Base-by-base conservation (phyloP, 2,329 filamentous ascomycete species). In the Cladophialophora exuberans region DNA sequence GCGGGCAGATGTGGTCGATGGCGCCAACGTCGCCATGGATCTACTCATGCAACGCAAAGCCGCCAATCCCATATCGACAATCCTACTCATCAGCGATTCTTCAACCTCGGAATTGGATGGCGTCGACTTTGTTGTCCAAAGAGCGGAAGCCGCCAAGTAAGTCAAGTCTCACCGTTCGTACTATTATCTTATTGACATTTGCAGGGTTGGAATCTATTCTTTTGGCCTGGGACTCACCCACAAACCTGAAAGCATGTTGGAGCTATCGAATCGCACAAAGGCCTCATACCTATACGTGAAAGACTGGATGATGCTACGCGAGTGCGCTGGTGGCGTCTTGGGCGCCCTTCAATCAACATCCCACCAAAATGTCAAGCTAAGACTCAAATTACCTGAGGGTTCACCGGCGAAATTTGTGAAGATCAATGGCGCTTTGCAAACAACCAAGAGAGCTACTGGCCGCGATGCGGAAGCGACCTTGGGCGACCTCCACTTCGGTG, bases 251-350 rank as follows among this genome's bases (percentile, higher is more conserved):
- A 97, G 92, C 1, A 96, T 99, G 91, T 96, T 99, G 60, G 93
- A 97, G 73, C 78, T 99, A 10, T 97, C 94, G 0, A 94, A 89
- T 5, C 83, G 91, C 57, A 99, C 94, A 3, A 99, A 97, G 75
- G 94, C 92, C 3, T 95, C 91, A 1, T 99, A 97, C 69, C 95
- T 91, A 1, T 99, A 97, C 67, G 92, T 99, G 64, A 99, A 97
- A 74, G 94, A 99, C 72, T 99, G 94, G 94, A 97, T 97, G 93
- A 99, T 97, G 93, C 82, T 99, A 30, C 87, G 94, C 23, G 94
- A 99, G 72, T 97, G 94, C 70, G 81, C 97, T 39, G 94, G 92
- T 20, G 94, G 94, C 38, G 97, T 93, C 67, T 78, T 99, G 23
- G 94, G 94, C 42, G 86, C 90, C 11, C 82, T 97, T 69, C 94